Percentiles rank a stretch among this genome's conserved stretches.
phyloP scores from a whole-genome alignment of 2,329 filamentous ascomycete genomes.

The Nemania bipapillata region DNA sequence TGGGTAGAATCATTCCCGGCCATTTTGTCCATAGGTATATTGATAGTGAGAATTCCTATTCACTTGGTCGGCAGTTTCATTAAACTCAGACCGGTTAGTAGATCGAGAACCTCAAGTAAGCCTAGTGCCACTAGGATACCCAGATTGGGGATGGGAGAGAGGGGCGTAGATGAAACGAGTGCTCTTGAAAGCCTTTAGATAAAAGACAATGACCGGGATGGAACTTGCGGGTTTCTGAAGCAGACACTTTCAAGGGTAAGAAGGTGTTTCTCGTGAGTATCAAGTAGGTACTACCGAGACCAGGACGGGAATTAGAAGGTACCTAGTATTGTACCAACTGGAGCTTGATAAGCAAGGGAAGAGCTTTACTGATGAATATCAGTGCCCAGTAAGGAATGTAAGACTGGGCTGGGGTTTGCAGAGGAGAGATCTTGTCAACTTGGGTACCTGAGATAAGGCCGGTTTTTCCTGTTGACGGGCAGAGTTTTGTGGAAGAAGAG shows the following conservation, averaged over 20 bases:
- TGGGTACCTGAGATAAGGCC: background rate
- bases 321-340: background rate
- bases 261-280: background rate
- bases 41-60: background rate
- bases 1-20: background rate
- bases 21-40: constrained; percentile 24
- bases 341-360: background rate
- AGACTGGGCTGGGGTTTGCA: background rate
- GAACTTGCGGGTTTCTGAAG: background rate
- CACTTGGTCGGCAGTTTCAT: background rate
- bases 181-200: no score
- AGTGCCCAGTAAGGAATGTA: background rate
- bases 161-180: no score
- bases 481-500: background rate
- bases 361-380: background rate
- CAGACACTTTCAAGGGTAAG: background rate
- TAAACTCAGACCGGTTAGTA: background rate
- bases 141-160: background rate
- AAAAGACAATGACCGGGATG: background rate
- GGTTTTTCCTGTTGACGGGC: background rate
- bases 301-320: background rate
- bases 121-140: background rate
- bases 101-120: background rate
- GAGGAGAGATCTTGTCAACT: background rate
- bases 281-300: background rate